Base-by-base conservation (phyloP, 768 basidiomycete species). In the Russula brevipes region DNA sequence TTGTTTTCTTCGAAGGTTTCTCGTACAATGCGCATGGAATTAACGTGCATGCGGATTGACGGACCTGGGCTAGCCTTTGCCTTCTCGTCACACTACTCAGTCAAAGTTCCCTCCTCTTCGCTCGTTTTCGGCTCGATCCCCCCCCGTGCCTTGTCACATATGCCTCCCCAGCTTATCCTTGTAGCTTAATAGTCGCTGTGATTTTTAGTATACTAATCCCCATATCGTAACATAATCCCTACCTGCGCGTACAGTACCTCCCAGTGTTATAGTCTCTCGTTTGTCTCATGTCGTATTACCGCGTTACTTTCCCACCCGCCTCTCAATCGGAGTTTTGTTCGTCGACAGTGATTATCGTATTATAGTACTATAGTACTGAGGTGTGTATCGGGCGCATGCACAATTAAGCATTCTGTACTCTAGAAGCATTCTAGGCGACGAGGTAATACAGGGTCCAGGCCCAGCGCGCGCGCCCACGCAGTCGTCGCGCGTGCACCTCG, bases 21-120 rank as follows among this genome's bases (percentile, higher is more conserved):
- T 91, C 90, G 30, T 92, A 89, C 74, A 87, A 91, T 58, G 89
- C 89, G 60, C 84, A 84, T 49, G 81, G 84, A 70, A 79, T 88
- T 76, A 80, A 76, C 57, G 71, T 80, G 64, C 73, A 81, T 72
- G 71, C 77, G 19, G 49, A 63, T 33, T 66, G 51, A 66, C 11
- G 8, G 57, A 24, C 52, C 45, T 41, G 45, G 19, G 17, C 58
- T 50, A 56, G 54, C n/a, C 60, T 36, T 10, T 12, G 4, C 19
- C 31, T 19, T 14, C 9, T 46, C 35, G 14, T 5, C 14, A 7
- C 52, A 35, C 14, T 24, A 24, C 24, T 24, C 24, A 24, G 24
- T 24, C 24, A 24, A 24, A 24, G 24, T 24, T 24, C 41, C 10
- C 14, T 42, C 12, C 30, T 17, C 10, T 6, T 9, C n/a, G 36